A percentile compares a stretch with the other conserved stretches of the same genome.
phyloP scores from a whole-genome alignment of 768 basidiomycete genomes.

The Cystofilobasidium ferigula region DNA sequence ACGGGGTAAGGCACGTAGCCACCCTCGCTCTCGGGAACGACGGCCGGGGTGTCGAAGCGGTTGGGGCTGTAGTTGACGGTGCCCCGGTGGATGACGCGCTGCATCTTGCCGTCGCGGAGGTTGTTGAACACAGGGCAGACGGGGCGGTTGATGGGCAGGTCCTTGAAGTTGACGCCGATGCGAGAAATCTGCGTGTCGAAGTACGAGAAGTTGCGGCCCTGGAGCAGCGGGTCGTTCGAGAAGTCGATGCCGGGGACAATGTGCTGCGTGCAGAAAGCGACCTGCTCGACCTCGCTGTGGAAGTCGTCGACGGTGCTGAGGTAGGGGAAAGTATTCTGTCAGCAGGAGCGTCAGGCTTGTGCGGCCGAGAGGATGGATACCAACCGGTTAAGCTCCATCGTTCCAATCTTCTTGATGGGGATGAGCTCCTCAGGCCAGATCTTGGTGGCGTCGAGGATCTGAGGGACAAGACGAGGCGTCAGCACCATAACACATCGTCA shows the following conservation, averaged over 20 bases:
- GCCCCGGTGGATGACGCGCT: conserved; percentile 24
- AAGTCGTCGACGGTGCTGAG: conserved; percentile 37
- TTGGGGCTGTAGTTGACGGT: conserved; percentile 74
- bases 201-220: conserved; percentile 51
- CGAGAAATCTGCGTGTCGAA: conserved; percentile 63
- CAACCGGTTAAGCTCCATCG: conserved; percentile 47
- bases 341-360: not conserved
- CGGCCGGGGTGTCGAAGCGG: conserved; percentile 41
- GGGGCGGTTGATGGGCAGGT: conserved; percentile 61
- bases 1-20: conserved; percentile 4
- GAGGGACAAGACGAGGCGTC: not conserved
- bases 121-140: conserved; percentile 37
- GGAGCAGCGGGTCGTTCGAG: conserved; percentile 58
- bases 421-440: conserved; percentile 75
- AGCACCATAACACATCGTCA: not conserved
- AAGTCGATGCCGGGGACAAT: conserved; percentile 47
- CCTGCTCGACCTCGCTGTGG: conserved; percentile 79
- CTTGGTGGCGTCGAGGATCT: conserved; percentile 26
- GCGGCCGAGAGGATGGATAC: conserved; percentile 31
- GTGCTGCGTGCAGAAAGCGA: conserved; percentile 65
- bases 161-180: conserved; percentile 58
- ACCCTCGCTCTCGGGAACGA: conserved; percentile 9
- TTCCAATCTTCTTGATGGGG: conserved; percentile 65
- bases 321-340: too few relatives aligned
- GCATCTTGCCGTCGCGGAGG: conserved; percentile 40